Evolutionary conservation across 768 basidiomycete genomes (phyloP).

Genomic region (button mushroom (Agaricus bisporus)): DNA sequence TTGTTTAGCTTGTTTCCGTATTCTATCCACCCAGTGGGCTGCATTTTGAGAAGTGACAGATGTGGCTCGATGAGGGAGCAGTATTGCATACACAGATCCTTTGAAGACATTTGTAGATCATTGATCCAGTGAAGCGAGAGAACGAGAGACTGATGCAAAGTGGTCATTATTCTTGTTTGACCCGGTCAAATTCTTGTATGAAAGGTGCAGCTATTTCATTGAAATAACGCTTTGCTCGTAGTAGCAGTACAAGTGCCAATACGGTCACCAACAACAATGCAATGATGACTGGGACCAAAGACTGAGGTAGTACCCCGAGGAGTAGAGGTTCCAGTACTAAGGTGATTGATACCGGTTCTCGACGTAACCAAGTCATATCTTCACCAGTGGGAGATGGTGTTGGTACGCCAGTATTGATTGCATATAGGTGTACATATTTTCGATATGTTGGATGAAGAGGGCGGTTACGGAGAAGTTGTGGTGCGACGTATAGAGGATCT

Average conservation of each 20-base stretch:
- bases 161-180: constrained; percentile 1
- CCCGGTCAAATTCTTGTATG: neutral
- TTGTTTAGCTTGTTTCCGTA: too few species aligned
- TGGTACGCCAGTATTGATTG: constrained; percentile 46
- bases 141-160: neutral
- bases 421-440: constrained; percentile 53
- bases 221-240: neutral
- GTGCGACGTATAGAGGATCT: constrained; percentile 24
- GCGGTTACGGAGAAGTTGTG: neutral
- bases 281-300: constrained; percentile 33
- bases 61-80: too few species aligned
- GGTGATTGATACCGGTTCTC: constrained; percentile 39
- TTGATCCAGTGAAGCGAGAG: neutral
- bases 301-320: constrained; percentile 52
- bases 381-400: constrained; percentile 25
- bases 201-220: neutral
- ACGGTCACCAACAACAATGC: constrained; percentile 22
- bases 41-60: too few species aligned
- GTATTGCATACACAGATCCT: too few species aligned
- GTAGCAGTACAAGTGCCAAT: neutral
- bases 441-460: constrained; percentile 20
- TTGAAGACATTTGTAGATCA: neutral
- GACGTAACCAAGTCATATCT: constrained; percentile 15
- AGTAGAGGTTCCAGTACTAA: constrained; percentile 55
- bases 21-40: too few species aligned